Percentiles rank a stretch among this genome's conserved stretches.
phyloP scores from a whole-genome alignment of 768 basidiomycete genomes.

The Boletus tomentosulus region DNA sequence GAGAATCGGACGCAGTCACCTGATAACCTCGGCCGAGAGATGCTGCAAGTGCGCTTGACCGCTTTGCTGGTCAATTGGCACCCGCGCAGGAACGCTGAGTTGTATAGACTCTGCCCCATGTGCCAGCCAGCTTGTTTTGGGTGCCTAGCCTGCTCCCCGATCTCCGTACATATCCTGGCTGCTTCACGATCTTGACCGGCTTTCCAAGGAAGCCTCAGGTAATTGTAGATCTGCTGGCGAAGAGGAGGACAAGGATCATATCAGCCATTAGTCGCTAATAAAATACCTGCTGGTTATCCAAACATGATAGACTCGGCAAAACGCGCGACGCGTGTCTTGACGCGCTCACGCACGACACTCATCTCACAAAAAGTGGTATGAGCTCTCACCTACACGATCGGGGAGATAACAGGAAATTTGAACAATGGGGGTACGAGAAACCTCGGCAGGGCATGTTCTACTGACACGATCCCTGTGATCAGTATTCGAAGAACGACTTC shows the following conservation, averaged over 20 bases:
- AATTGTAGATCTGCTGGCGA: too few species aligned
- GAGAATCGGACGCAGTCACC: too few species aligned
- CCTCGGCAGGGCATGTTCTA: too few species aligned
- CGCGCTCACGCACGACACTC: not conserved
- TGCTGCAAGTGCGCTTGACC: conserved; percentile 23
- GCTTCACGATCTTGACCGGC: conserved; percentile 16
- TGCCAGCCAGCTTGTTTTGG: conserved; percentile 5
- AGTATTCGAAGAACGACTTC: too few species aligned
- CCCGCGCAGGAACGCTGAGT: not conserved
- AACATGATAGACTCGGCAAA: not conserved
- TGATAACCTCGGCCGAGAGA: conserved; percentile 32
- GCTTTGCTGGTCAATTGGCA: conserved; percentile 13
- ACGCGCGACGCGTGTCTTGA: not conserved
- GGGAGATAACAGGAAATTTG: too few species aligned
- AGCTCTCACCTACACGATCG: too few species aligned
- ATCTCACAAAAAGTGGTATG: conserved; percentile 3
- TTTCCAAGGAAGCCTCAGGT: conserved; percentile 10
- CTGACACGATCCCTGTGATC: too few species aligned
- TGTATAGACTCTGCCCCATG: not conserved
- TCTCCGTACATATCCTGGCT: conserved; percentile 19
- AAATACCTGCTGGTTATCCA: too few species aligned
- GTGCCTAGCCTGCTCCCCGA: too few species aligned
- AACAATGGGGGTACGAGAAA: too few species aligned
- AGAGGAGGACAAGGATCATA: too few species aligned
- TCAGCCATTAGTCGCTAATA: too few species aligned